Conservation (phyloP, 805 yeast genomes). For the Metschnikowia borealis region DNA sequence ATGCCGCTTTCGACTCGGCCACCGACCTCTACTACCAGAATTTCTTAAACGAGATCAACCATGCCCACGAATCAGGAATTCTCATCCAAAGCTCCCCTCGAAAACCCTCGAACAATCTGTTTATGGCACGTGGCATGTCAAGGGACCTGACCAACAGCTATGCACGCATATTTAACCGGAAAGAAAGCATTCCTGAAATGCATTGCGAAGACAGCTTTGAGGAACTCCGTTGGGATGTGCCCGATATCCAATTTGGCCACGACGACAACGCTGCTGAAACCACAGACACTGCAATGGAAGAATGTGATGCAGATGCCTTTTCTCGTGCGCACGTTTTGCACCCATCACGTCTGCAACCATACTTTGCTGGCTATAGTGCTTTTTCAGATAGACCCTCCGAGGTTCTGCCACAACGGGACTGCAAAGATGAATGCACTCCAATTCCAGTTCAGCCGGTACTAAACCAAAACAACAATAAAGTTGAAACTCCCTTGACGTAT, state of each 20-base stretch:
- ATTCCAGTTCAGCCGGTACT: not conserved
- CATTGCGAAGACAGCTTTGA: not conserved
- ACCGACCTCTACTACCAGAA: not conserved
- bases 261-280: not conserved
- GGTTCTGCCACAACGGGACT: no score
- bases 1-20: not conserved
- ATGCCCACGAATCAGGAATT: not conserved
- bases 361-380: not conserved
- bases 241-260: not conserved
- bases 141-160: not conserved
- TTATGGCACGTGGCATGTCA: not conserved
- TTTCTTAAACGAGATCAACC: not conserved
- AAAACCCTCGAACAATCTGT: not conserved
- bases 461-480: not conserved
- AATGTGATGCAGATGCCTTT: not conserved
- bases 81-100: not conserved
- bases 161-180: no score
- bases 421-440: not conserved
- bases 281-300: not conserved
- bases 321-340: constrained; percentile 1
- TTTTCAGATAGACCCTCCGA: not conserved
- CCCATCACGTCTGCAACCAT: not conserved
- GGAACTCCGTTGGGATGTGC: not conserved
- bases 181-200: not conserved
- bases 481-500: no score